Percentiles rank a stretch among this genome's conserved stretches.
Evolutionary conservation across 495 filamentous ascomycete genomes (phyloP).

Genomic region (Podospora anserina): DNA sequence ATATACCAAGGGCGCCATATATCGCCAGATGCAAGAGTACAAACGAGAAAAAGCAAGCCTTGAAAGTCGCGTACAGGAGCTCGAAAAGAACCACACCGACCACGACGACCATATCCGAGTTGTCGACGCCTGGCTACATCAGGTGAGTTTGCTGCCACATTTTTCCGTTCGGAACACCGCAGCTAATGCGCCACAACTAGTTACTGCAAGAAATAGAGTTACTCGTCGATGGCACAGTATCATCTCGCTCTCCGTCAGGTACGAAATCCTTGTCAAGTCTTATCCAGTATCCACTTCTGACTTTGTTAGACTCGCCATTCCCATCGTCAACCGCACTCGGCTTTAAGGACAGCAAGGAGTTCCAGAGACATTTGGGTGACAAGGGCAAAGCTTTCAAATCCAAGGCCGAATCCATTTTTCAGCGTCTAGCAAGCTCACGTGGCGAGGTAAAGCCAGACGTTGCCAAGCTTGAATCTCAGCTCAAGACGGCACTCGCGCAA

Average conservation of each 20-base stretch:
- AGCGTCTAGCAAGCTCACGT: conserved; percentile 37
- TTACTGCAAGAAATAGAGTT: conserved; percentile 82
- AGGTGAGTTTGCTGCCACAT: conserved; percentile 55
- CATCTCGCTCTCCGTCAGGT: conserved; percentile 53
- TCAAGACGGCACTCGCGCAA: conserved; percentile 68
- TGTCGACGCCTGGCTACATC: conserved; percentile 86
- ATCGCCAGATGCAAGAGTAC: conserved; percentile 95
- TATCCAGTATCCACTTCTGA: conserved; percentile 36
- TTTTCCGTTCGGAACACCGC: conserved; percentile 16
- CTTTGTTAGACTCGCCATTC: conserved; percentile 29
- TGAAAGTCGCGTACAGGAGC: conserved; percentile 70
- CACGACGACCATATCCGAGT: conserved; percentile 90
- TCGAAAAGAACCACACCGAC: conserved; percentile 67
- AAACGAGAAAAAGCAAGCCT: conserved; percentile 80
- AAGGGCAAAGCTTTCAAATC: conserved; percentile 48
- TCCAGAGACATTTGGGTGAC: conserved; percentile 72
- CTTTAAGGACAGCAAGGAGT: conserved; percentile 65
- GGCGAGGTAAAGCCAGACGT: conserved; percentile 59
- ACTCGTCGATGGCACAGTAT: conserved; percentile 54
- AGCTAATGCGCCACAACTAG: conserved; percentile 48
- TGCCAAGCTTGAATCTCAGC: conserved; percentile 64
- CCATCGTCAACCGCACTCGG: conserved; percentile 59
- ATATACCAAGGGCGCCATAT: conserved; percentile 96
- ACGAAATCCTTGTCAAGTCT: conserved; percentile 28
- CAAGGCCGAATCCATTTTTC: conserved; percentile 42